Evolutionary conservation across 805 yeast genomes (phyloP), one percentile per base, ranked within the genome.

Genomic region (Candida germanica): DNA sequence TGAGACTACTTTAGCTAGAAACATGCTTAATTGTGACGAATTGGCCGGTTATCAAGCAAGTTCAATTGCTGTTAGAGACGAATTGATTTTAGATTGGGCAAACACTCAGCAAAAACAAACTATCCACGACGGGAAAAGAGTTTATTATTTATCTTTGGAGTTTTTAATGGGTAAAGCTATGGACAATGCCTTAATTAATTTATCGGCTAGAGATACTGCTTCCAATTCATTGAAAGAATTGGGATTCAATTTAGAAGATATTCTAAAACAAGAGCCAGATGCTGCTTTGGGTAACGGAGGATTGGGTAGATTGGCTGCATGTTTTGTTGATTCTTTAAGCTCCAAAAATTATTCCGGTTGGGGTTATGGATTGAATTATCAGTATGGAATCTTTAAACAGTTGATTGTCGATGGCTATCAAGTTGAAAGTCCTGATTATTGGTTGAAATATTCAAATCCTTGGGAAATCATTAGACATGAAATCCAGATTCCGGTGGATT

Each of bases 241-340:
- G 49, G 97, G 97, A 8, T 88, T 88, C 73, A 79, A 80, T 43
- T 64, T 88, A 46, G 97, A 89, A 63, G 96, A 88, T 51, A 72
- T 88, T 19, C 67, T 89, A 48, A 79, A 80, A 33, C 79, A 84
- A 52, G 97, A 88, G 63, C 93, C 94, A 0, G 97, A 88, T 61
- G 96, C 96, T 8, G 96, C 88, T 17, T 73, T 88, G 37, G 97
- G 97, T 53, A 89, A 89, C 54, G 97, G 97, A 56, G 97, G 97
- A 46, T 69, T 88, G 38, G 97, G 97, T 44, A 78, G 97, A 57
- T 71, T 88, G 54, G 96, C 96, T 15, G 96, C 96, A 14, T 89
- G 96, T 63, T 88, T 87, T 56, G 77, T 88, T 31, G 96, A 89
- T 64, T 87, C 96, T 1, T 66, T 88, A 57, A 78, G 93, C 23